Evolutionary conservation across 441 rosid genomes (phyloP).

Genomic region (Gossypium schwendimanii): DNA sequence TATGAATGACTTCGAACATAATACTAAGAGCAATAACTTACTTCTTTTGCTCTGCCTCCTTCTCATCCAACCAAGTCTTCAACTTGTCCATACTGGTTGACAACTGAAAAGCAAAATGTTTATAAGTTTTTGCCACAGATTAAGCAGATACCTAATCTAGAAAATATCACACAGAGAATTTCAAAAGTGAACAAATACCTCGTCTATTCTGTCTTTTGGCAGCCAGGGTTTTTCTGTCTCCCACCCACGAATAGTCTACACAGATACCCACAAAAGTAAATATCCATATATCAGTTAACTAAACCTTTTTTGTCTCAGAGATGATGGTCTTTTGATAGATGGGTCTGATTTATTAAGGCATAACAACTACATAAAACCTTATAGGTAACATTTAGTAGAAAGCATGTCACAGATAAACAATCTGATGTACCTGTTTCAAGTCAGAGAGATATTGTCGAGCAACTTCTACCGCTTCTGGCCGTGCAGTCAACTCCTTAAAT

Average conservation of each 20-base stretch:
- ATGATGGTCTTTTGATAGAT: not conserved
- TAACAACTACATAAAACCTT: conserved; percentile 2
- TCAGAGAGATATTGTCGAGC: conserved; percentile 58
- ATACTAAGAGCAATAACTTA: conserved; percentile 24
- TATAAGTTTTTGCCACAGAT: not conserved
- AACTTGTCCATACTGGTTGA: conserved; percentile 50
- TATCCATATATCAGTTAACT: conserved; percentile 7
- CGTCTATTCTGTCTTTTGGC: conserved; percentile 66
- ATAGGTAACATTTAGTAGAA: not conserved
- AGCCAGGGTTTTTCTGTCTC: conserved; percentile 79
- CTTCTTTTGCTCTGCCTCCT: conserved; percentile 75
- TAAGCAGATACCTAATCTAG: not conserved
- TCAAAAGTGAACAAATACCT: conserved; percentile 40
- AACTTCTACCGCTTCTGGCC: conserved; percentile 61
- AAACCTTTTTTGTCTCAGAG: not conserved
- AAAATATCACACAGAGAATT: not conserved
- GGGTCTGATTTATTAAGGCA: not conserved
- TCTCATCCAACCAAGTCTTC: conserved; percentile 79
- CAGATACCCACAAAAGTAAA: conserved; percentile 18
- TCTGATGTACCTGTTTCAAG: conserved; percentile 25
- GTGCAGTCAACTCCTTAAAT: conserved; percentile 68
- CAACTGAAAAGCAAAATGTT: conserved; percentile 37
- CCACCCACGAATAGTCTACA: conserved; percentile 73
- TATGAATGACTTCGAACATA: not conserved
- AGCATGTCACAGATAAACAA: not conserved